phyloP scores from a whole-genome alignment of 768 basidiomycete species.

The Leccinum variicolor region DNA sequence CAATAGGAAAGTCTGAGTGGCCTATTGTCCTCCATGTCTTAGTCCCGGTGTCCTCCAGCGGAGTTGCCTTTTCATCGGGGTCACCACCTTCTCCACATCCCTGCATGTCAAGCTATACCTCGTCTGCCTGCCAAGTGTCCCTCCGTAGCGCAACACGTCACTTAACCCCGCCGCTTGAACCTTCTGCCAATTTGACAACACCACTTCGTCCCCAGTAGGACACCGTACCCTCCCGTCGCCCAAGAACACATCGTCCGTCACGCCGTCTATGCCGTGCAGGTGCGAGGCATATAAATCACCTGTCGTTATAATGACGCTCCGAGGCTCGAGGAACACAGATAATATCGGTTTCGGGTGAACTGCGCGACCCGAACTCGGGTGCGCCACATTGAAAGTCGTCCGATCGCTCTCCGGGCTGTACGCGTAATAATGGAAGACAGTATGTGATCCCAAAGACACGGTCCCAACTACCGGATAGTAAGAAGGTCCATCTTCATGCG shows the following conservation, averaged over 20 bases:
- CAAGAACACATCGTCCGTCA: conserved; percentile 46
- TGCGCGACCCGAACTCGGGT: conserved; percentile 40
- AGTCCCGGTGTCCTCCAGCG: background rate
- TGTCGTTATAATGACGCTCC: conserved; percentile 79
- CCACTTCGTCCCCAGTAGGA: conserved; percentile 28
- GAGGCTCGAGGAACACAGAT: conserved; percentile 77
- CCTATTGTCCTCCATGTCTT: background rate
- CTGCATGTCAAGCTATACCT: conserved; percentile 87
- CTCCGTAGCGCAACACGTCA: conserved; percentile 44
- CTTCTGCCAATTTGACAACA: conserved; percentile 57
- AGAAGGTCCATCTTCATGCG: conserved; percentile 89
- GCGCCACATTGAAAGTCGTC: conserved; percentile 15
- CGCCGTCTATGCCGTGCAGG: conserved; percentile 78
- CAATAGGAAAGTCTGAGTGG: background rate
- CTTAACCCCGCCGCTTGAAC: conserved; percentile 41
- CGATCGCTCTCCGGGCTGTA: conserved; percentile 37
- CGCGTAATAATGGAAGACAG: conserved; percentile 78
- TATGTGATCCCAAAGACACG: conserved; percentile 82
- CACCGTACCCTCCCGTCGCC: conserved; percentile 18
- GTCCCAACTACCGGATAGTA: conserved; percentile 89
- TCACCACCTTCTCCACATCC: conserved; percentile 63
- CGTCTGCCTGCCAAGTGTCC: conserved; percentile 49
- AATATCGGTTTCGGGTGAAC: conserved; percentile 65
- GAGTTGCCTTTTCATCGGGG: background rate
- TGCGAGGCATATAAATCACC: conserved; percentile 64